A percentile compares a stretch with the other conserved stretches of the same genome.
These are phyloP conservation scores for Astrothelium macrocarpum DNA, from an alignment of 495 filamentous ascomycete genomes.

Conservation along the genomic window DNA sequence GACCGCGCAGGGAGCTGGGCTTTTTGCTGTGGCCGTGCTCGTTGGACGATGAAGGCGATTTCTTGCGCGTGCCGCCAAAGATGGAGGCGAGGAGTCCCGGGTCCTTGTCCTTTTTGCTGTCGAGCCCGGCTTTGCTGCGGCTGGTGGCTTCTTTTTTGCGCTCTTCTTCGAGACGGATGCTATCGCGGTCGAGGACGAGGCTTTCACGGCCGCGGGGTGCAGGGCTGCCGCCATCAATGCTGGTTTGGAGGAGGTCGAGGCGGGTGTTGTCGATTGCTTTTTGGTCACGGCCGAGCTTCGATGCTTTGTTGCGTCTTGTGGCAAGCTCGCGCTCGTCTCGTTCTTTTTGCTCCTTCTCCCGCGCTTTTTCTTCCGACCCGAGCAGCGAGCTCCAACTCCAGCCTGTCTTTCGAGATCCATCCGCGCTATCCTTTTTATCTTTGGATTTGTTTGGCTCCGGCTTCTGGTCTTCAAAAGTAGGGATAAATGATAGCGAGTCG, in stretches of 20 bases:
- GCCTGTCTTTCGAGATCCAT: conserved; percentile 61
- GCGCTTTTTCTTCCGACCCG: conserved; percentile 57
- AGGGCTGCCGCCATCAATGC: conserved; percentile 49
- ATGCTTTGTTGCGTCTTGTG: conserved; percentile 28
- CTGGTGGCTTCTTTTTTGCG: conserved; percentile 63
- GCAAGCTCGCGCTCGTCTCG: conserved; percentile 39
- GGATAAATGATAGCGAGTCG: conserved; percentile 74
- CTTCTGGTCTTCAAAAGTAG: conserved; percentile 61
- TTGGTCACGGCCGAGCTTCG: conserved; percentile 33
- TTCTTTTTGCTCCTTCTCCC: conserved; percentile 47
- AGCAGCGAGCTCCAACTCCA: conserved; percentile 60
- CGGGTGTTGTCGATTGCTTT: conserved; percentile 68
- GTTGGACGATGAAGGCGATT: conserved; percentile 61
- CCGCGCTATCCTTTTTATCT: conserved; percentile 47
- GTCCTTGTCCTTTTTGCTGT: conserved; percentile 82
- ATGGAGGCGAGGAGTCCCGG: conserved; percentile 75
- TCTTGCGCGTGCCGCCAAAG: conserved; percentile 79
- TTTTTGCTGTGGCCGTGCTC: conserved; percentile 59
- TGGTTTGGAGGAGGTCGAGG: conserved; percentile 70
- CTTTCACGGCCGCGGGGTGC: conserved; percentile 64
- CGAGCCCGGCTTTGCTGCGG: conserved; percentile 58
- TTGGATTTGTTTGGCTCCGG: conserved; percentile 52
- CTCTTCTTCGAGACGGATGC: conserved; percentile 67
- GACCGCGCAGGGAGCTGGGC: conserved; percentile 51
- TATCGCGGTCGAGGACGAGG: conserved; percentile 68